Conservation (phyloP, 495 filamentous ascomycete species). For the Glonium stellatum region DNA sequence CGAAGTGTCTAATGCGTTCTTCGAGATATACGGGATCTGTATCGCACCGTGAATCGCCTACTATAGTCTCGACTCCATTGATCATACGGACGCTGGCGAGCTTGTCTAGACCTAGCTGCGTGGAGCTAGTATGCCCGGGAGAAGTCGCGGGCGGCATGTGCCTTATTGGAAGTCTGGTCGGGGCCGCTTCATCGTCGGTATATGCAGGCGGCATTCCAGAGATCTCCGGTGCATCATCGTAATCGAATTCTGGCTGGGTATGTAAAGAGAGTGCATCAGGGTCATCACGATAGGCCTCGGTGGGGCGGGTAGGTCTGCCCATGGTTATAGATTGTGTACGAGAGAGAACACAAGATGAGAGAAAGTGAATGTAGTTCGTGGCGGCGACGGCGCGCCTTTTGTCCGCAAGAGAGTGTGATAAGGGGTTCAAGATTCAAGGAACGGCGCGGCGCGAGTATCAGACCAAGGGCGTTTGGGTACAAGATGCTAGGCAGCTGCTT, state of each 20-base stretch:
- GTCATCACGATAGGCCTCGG: constrained; percentile 25
- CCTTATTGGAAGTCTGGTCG: constrained; percentile 5
- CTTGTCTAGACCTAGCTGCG: neutral
- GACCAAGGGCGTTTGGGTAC: constrained; percentile 11
- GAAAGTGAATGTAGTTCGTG: neutral
- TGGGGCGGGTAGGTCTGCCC: constrained; percentile 8
- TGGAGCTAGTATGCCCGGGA: constrained; percentile 3
- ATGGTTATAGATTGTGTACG: constrained; percentile 5
- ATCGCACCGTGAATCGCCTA: constrained; percentile 35
- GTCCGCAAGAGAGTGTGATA: neutral
- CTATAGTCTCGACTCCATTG: constrained; percentile 9
- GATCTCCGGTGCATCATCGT: constrained; percentile 30
- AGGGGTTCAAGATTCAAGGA: constrained; percentile 4
- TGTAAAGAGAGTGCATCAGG: constrained; percentile 31
- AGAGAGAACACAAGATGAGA: neutral
- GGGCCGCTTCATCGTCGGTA: constrained; percentile 19
- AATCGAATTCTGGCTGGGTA: constrained; percentile 31
- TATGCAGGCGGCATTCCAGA: constrained; percentile 29
- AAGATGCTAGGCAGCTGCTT: constrained; percentile 19
- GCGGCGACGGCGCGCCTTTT: constrained; percentile 1
- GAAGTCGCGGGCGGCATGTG: constrained; percentile 19
- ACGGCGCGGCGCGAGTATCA: constrained; percentile 1
- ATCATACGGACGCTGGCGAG: constrained; percentile 5
- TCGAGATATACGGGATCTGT: constrained; percentile 39
- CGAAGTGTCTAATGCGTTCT: constrained; percentile 33